phyloP scores from a whole-genome alignment of 495 filamentous ascomycete genomes.

The Paragyromitra xinjiangensis region DNA sequence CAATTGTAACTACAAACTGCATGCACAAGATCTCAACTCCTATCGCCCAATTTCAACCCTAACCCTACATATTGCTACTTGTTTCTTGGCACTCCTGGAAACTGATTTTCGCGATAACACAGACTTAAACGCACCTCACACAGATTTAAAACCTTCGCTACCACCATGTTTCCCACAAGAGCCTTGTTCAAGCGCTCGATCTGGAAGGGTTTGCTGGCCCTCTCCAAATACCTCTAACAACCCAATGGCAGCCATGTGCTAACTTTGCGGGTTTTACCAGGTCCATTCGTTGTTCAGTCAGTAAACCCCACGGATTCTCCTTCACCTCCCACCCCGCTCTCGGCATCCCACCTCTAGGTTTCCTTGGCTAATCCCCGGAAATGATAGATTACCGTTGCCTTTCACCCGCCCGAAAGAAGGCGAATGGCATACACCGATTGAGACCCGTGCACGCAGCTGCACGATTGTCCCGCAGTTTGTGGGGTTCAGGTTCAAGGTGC shows the following conservation, averaged over 20 bases:
- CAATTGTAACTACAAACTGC: too few relatives aligned
- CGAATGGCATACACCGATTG: constrained; percentile 74
- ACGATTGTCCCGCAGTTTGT: constrained; percentile 98
- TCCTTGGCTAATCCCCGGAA: constrained; percentile 5
- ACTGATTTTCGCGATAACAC: not conserved
- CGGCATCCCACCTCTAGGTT: not conserved
- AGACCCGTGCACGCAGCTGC: constrained; percentile 85
- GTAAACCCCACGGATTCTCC: not conserved
- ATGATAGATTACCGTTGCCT: constrained; percentile 67
- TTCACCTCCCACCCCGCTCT: not conserved
- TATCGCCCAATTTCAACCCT: not conserved
- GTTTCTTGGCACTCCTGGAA: constrained; percentile 16
- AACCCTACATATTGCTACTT: not conserved
- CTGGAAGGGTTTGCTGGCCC: constrained; percentile 65
- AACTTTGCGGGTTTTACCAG: constrained; percentile 19
- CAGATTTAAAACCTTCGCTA: not conserved
- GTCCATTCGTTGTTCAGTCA: constrained; percentile 46
- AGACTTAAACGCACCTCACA: constrained; percentile 1
- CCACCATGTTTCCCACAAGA: constrained; percentile 66
- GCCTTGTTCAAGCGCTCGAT: constrained; percentile 66
- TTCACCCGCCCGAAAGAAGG: constrained; percentile 70
- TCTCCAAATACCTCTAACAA: not conserved
- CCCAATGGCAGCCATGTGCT: not conserved
- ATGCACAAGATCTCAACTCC: not conserved
- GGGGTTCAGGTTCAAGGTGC: constrained; percentile 87